Percentiles rank a stretch among this genome's conserved stretches.
These are phyloP conservation scores for Paramecium sonneborni DNA, from an alignment of 73 alveolate species.

Conservation along the genomic window DNA sequence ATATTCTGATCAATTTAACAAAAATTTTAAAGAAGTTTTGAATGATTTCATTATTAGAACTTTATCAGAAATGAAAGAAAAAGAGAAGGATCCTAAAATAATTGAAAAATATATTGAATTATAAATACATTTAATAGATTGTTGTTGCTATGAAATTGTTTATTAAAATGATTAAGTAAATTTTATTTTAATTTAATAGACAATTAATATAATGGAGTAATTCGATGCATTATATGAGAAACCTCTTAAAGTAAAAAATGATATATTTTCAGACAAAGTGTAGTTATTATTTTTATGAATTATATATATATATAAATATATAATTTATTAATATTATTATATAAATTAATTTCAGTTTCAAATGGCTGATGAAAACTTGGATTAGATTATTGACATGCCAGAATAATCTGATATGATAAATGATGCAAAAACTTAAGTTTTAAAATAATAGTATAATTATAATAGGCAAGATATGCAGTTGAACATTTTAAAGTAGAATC, in stretches of 20 bases:
- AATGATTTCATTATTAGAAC: not conserved
- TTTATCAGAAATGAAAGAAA: not conserved
- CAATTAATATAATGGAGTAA: not conserved
- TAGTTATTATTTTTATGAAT: not conserved
- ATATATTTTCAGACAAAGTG: not conserved
- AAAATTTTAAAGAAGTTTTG: not conserved
- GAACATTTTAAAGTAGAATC: constrained; percentile 89
- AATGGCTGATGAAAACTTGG: constrained; percentile 54
- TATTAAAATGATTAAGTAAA: not conserved
- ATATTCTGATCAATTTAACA: not conserved
- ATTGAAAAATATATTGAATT: not conserved
- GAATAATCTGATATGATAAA: constrained; percentile 66
- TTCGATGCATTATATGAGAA: not conserved
- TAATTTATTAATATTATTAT: not conserved
- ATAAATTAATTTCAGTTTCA: not conserved
- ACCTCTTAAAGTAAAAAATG: not conserved
- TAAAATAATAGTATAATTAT: not conserved
- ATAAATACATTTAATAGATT: not conserved
- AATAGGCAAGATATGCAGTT: constrained; percentile 75
- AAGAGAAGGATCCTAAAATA: not conserved
- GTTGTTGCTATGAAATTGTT: not conserved
- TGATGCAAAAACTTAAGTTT: constrained; percentile 60
- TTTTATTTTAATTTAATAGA: not conserved
- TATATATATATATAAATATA: not conserved
- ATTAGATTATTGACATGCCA: constrained; percentile 64